Base-by-base conservation (phyloP, 2,329 filamentous ascomycete genomes). In the Sporothrix schenckii region DNA sequence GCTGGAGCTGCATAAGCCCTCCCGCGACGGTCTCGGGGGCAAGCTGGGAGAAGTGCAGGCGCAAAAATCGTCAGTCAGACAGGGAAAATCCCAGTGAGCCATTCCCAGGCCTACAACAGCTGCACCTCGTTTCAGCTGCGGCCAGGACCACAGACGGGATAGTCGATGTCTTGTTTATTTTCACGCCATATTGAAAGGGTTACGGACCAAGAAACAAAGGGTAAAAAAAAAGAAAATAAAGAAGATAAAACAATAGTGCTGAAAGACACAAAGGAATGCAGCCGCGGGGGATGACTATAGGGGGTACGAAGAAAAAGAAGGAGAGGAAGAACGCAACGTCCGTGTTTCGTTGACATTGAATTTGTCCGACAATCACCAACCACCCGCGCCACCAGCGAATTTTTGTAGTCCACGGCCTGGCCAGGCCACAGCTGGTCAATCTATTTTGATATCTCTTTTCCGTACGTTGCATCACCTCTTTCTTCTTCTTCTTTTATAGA, bases 301-400 rank as follows among this genome's bases (percentile, higher is more conserved):
- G 21, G 39, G 19, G n/a, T 30, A 30, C 27, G 27, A 30, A 30
- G n/a, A 5, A 7, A 58, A 19, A 9, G 52, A 11, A 30, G 52
- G 27, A 58, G n/a, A 27, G n/a, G n/a, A 11, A 67, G 9, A 24
- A 24, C 16, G 34, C 7, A 68, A 3, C 7, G 3, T n/a, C 19
- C 19, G 34, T 67, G 66, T 68, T 68, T 68, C 66, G 66, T 58
- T 68, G 66, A 58, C 58, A 68, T 68, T 68, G 66, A 13, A 24
- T 34, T 49, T 58, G 52, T 68, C 19, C 66, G 19, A 68, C 66
- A 56, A 56, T 56, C 52, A 49, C 66, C 52, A 68, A 30, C 52
- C 63, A 47, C 63, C 47, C 44, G 44, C 61, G 65, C 65, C 65
- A 56, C 50, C 65, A 67, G 54, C 50, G 5, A 11, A 14, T 56